These are phyloP conservation scores for Angomonas deanei DNA, from an alignment of 208 protist species.

Conservation along the genomic window DNA sequence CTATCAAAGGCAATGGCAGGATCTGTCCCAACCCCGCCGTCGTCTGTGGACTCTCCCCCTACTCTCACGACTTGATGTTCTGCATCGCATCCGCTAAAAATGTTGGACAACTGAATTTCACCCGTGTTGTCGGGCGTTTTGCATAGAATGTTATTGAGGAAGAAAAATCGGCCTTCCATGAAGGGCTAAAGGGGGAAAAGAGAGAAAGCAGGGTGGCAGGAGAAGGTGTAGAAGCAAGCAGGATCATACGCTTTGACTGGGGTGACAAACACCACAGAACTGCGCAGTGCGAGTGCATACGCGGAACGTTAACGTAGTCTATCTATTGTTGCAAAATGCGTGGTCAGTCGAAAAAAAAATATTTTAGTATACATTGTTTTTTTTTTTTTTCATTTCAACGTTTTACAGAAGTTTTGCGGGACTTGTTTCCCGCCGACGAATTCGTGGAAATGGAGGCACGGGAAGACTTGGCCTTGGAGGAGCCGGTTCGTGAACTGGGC, in stretches of 20 bases:
- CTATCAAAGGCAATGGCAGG: conserved; percentile 5
- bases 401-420: neutral
- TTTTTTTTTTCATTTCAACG: neutral
- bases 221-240: too few species aligned
- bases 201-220: too few species aligned
- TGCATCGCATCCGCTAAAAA: conserved; percentile 50
- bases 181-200: neutral
- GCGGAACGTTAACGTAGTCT: too few species aligned
- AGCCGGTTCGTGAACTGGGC: too few species aligned
- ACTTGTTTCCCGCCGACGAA: neutral
- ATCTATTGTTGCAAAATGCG: too few species aligned
- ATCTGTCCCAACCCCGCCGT: conserved; percentile 2
- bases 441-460: neutral
- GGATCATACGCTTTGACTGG: too few species aligned
- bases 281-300: too few species aligned
- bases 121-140: conserved; percentile 36
- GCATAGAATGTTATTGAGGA: conserved; percentile 72
- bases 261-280: too few species aligned
- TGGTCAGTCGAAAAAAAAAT: too few species aligned
- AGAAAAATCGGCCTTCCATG: conserved; percentile 33
- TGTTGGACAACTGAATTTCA: conserved; percentile 48
- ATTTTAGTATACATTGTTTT: too few species aligned
- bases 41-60: too few species aligned
- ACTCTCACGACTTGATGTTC: neutral
- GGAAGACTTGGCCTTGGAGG: neutral